phyloP scores from a whole-genome alignment of 768 basidiomycete genomes.

The Rhizopogon rudus region DNA sequence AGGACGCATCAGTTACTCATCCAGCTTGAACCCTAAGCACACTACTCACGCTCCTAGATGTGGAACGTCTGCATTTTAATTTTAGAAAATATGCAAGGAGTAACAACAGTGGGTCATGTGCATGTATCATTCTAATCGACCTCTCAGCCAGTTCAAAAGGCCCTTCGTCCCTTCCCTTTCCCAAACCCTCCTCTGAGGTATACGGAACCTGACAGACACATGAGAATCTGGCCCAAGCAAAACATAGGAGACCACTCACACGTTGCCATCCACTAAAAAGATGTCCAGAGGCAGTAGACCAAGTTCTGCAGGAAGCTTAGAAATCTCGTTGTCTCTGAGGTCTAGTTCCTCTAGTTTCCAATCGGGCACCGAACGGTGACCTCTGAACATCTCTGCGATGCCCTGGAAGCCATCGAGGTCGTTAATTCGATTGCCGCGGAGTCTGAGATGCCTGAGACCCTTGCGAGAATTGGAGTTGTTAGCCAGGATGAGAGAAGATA shows the following conservation, averaged over 20 bases:
- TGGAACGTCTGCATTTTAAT: no score
- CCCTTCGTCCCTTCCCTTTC: constrained; percentile 85
- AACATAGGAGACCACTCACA: constrained; percentile 40
- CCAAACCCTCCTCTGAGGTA: constrained; percentile 78
- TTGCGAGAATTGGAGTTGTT: not conserved
- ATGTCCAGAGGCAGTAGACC: constrained; percentile 77
- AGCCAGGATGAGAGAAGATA: constrained; percentile 51
- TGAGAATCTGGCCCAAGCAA: not conserved
- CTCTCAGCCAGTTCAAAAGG: constrained; percentile 71
- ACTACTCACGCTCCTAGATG: no score
- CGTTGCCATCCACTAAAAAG: constrained; percentile 80
- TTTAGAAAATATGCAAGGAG: no score
- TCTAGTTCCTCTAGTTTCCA: constrained; percentile 85
- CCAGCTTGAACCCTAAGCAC: no score
- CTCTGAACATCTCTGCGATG: constrained; percentile 61
- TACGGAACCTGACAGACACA: constrained; percentile 57
- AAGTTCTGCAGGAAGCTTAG: constrained; percentile 60
- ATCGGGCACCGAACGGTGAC: constrained; percentile 51
- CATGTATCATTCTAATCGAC: constrained; percentile 52
- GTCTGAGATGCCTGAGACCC: constrained; percentile 50
- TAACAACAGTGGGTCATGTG: no score
- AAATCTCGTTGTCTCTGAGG: constrained; percentile 76
- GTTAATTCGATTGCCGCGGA: constrained; percentile 65
- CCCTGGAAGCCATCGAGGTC: constrained; percentile 58
- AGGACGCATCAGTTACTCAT: no score